Conservation (phyloP, 352 stramenopile genomes). For the Synura sp. region DNA sequence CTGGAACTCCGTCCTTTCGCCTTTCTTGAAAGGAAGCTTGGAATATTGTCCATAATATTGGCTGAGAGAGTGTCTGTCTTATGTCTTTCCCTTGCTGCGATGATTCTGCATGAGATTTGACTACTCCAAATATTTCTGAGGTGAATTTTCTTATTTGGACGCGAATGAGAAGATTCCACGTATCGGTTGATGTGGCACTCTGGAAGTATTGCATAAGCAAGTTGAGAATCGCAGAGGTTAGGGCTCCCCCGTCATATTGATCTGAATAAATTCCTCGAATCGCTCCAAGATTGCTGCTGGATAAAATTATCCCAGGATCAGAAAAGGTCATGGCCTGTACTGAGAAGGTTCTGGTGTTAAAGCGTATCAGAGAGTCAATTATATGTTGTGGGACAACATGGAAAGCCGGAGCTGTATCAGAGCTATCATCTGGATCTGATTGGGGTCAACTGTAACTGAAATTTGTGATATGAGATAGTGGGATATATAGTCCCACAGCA, state of each 20-base stretch:
- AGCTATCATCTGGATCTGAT: not conserved
- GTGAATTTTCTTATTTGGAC: not conserved
- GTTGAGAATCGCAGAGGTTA: not conserved
- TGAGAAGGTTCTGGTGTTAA: not conserved
- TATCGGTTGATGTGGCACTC: not conserved
- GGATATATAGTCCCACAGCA: not conserved
- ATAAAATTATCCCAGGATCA: no score
- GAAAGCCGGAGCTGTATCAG: not conserved
- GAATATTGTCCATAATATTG: no score
- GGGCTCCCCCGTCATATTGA: not conserved
- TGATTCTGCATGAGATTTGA: conserved; percentile 9
- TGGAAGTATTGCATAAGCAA: conserved; percentile 12
- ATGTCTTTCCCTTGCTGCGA: no score
- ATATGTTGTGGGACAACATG: not conserved
- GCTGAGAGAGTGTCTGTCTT: no score
- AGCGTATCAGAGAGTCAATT: not conserved
- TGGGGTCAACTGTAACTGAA: not conserved
- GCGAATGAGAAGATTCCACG: not conserved
- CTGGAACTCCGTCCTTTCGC: no score
- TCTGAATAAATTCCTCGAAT: not conserved
- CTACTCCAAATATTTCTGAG: not conserved
- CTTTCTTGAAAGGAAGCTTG: no score
- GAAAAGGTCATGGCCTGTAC: not conserved
- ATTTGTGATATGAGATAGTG: not conserved
- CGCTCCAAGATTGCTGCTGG: not conserved